phyloP scores from a whole-genome alignment of 179 eudicot genomes.

The Kewa caespitosa region DNA sequence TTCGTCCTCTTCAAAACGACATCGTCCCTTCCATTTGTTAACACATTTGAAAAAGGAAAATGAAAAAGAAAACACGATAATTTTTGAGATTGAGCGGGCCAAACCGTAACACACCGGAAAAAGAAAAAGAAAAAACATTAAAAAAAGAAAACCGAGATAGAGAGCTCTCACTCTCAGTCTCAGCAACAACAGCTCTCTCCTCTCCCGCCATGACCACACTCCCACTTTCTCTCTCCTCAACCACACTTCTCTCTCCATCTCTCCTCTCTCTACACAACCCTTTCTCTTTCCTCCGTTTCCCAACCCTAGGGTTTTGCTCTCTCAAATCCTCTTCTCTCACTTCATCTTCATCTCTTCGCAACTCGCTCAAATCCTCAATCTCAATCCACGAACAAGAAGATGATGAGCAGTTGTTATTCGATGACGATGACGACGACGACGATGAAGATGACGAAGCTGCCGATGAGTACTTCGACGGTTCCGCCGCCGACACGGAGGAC shows the following conservation, averaged over 20 bases:
- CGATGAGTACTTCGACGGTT: constrained; percentile 53
- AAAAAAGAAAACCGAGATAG: no score
- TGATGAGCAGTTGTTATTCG: no score
- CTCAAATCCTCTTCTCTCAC: constrained; percentile 8
- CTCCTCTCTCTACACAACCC: constrained; percentile 14
- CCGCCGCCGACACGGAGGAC: constrained; percentile 35
- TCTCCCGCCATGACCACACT: constrained; percentile 59
- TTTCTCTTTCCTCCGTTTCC: constrained; percentile 21
- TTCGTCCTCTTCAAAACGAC: no score
- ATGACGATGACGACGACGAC: constrained; percentile 45
- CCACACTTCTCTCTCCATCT: constrained; percentile 20
- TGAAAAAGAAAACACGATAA: no score
- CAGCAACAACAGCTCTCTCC: constrained; percentile 27
- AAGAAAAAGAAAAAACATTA: no score
- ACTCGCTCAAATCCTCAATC: constrained; percentile 45
- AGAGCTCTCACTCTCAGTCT: no score
- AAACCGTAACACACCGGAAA: no score
- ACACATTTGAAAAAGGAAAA: no score
- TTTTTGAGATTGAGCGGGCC: background rate
- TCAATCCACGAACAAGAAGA: constrained; percentile 45
- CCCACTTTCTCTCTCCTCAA: constrained; percentile 31
- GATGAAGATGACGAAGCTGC: constrained; percentile 66
- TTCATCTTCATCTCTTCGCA: constrained; percentile 28
- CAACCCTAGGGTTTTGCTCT: constrained; percentile 33
- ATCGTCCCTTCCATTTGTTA: no score